Conservation (phyloP, 495 filamentous ascomycete species). For the Hypoxylon fragiforme region DNA sequence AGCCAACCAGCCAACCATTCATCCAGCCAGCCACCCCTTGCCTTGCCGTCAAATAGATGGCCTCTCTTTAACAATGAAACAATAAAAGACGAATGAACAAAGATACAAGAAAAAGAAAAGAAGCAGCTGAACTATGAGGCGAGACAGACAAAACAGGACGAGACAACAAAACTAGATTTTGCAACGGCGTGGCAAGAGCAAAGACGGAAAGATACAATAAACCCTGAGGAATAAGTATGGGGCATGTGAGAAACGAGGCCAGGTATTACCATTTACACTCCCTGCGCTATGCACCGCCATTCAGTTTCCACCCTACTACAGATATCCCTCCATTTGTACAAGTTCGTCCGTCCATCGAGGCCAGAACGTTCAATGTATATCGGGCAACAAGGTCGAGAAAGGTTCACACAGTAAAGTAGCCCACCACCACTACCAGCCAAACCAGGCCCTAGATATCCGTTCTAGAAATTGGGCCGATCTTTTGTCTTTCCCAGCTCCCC, state of each 20-base stretch:
- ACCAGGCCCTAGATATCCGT: slow-evolving; percentile 43
- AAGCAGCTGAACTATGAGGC: too few relatives aligned
- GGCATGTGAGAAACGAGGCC: slow-evolving; percentile 52
- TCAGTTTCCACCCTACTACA: slow-evolving; percentile 39
- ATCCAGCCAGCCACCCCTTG: not conserved
- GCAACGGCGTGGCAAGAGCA: slow-evolving; percentile 6
- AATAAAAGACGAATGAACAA: slow-evolving; percentile 5
- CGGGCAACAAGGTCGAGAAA: slow-evolving; percentile 36
- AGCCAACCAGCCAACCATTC: too few relatives aligned
- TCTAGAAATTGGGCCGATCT: slow-evolving; percentile 43
- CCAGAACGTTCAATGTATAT: slow-evolving; percentile 41
- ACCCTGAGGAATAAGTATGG: slow-evolving; percentile 26
- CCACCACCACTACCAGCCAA: slow-evolving; percentile 39
- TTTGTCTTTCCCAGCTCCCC: slow-evolving; percentile 52
- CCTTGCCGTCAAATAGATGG: not conserved
- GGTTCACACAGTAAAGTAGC: slow-evolving; percentile 33
- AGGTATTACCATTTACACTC: slow-evolving; percentile 64
- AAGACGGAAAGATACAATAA: slow-evolving; percentile 25
- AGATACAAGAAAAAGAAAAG: not conserved
- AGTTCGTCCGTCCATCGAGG: slow-evolving; percentile 40
- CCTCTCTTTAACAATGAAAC: too few relatives aligned
- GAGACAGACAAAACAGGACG: not conserved
- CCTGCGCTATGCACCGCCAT: slow-evolving; percentile 62
- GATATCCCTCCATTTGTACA: slow-evolving; percentile 42
- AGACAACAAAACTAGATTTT: slow-evolving; percentile 7